A percentile compares a stretch with the other conserved stretches of the same genome.
phyloP scores from a whole-genome alignment of 1,284 basidiomycete genomes.

The Ustilago loliicola region DNA sequence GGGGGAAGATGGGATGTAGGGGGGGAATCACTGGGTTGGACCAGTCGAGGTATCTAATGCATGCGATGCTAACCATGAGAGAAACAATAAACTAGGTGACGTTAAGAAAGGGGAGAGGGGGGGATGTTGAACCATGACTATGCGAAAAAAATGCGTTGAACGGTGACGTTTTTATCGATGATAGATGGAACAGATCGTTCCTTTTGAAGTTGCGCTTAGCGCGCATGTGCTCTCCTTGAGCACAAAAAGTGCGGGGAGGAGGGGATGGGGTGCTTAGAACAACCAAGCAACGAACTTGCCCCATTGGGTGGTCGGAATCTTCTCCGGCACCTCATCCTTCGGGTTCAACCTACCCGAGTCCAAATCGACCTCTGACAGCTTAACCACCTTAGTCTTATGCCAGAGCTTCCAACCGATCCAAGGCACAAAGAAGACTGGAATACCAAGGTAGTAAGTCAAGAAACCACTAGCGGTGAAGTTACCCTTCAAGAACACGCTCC shows the following conservation, averaged over 20 bases:
- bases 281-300: conserved; percentile 48
- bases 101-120: neutral
- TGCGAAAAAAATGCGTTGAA: neutral
- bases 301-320: conserved; percentile 24
- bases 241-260: no score
- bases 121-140: conserved; percentile 28
- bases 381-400: conserved; percentile 73
- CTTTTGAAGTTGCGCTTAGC: conserved; percentile 6
- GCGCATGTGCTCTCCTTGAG: no score
- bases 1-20: neutral
- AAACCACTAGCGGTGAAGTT: conserved; percentile 76
- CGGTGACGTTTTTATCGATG: neutral
- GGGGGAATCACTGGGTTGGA: conserved; percentile 38
- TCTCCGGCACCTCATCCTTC: conserved; percentile 32
- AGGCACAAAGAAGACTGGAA: conserved; percentile 80
- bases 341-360: conserved; percentile 72
- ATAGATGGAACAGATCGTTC: neutral
- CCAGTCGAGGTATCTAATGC: conserved; percentile 22
- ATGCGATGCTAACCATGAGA: neutral
- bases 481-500: conserved; percentile 60
- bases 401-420: conserved; percentile 77
- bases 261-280: conserved; percentile 33
- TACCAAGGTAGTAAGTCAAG: conserved; percentile 82
- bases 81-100: neutral
- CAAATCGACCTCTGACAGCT: conserved; percentile 73